Base-by-base conservation (phyloP, 306 rosid genomes). In the Dryas alaskensis region DNA sequence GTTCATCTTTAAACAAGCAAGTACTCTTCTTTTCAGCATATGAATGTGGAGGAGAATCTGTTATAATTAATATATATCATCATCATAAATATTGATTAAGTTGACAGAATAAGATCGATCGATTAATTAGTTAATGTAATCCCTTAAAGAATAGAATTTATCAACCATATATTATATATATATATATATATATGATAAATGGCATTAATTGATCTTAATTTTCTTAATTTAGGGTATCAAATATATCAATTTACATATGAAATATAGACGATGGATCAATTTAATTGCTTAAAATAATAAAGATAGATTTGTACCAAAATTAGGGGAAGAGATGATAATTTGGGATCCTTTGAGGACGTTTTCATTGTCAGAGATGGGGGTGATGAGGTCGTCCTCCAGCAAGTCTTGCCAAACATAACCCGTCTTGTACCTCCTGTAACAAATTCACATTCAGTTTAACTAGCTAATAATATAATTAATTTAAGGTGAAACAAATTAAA, bases 331-430 rank as follows among this genome's bases (percentile, higher is more conserved):
- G 77, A 76, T 80, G 74, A 87, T 80, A 72, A 87, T 83, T 84
- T 86, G 85, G 73, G 96, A 93, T 73, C 98, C 98, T 87, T 93
- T 87, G 60, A 93, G 90, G 73, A 90, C 90, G 76, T 89, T 87
- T 87, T 89, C 98, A 80, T 87, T 90, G 85, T 90, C 96, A 77
- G 97, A 89, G 45, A 90, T 83, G 14, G 98, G 98, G 47, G 97
- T 86, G 52, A 90, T 86, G 73, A 89, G 97, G 78, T 90, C 96
- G 46, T 89, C 96, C 81, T 93, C 97, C 59, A 86, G 48, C 83
- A 90, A 85, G 80, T 93, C 96, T 74, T 90, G 97, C 98, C 98
- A 93, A 84, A 90, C 92, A 81, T 84, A 90, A 10, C 97, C 97
- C 17, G 73, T 87, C 84, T 86, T 90, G 96, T 93, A 90, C 89